phyloP scores from a whole-genome alignment of 352 stramenopile species.

The Phytopythium boreale region DNA sequence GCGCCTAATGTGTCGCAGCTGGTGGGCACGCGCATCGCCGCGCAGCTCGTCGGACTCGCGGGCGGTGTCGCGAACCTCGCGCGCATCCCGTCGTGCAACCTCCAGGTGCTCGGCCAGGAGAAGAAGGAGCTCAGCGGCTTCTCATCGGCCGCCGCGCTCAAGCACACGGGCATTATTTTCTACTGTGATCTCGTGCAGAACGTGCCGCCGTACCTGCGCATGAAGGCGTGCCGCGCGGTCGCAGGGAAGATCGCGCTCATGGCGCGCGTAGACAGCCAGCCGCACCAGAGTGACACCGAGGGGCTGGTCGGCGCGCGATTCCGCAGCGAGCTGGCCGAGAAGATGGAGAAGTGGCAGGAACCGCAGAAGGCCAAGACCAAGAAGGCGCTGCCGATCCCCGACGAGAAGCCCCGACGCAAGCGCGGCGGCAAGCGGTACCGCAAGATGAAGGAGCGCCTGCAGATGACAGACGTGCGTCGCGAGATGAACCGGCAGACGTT shows the following conservation, averaged over 20 bases:
- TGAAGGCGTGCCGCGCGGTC: conserved; percentile 93
- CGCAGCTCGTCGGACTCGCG: conserved; percentile 92
- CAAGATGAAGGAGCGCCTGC: conserved; percentile 96
- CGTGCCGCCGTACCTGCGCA: conserved; percentile 89
- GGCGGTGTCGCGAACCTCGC: conserved; percentile 93
- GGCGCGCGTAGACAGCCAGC: conserved; percentile 91
- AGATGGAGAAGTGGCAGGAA: conserved; percentile 98
- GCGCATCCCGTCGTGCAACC: conserved; percentile 96
- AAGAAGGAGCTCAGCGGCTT: conserved; percentile 91
- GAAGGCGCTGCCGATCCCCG: conserved; percentile 95
- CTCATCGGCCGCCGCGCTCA: conserved; percentile 73
- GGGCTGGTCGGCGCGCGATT: conserved; percentile 82
- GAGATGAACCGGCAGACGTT: conserved; percentile 96
- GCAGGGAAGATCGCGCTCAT: conserved; percentile 90
- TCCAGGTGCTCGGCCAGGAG: conserved; percentile 96
- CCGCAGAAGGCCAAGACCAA: conserved; percentile 96
- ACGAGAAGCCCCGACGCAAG: conserved; percentile 95
- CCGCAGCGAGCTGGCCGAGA: conserved; percentile 87
- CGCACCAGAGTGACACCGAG: conserved; percentile 64
- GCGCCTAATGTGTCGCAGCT: conserved; percentile 94
- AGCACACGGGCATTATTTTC: conserved; percentile 93
- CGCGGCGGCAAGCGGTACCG: conserved; percentile 92
- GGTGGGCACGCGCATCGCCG: conserved; percentile 93
- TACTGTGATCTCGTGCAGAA: conserved; percentile 92
- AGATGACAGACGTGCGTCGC: conserved; percentile 97